Conservation (phyloP, 306 rosid species). For the Bauhinia variegata region DNA sequence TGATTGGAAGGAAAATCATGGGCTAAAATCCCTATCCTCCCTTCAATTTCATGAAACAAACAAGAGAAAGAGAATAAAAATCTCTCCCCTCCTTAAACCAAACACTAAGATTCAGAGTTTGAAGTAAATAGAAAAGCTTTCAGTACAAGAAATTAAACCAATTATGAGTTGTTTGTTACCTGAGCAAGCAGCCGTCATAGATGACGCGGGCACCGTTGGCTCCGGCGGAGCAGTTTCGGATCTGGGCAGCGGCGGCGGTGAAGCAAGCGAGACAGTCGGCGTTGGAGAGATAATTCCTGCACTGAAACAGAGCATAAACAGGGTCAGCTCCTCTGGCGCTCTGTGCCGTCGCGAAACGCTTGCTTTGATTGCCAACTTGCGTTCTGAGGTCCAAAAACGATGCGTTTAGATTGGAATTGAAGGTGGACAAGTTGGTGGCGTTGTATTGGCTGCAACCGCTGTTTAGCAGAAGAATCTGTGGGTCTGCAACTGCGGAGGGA, state of each 20-base stretch:
- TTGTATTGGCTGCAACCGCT: conserved; percentile 71
- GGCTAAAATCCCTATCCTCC: too few species aligned
- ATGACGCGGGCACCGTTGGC: conserved; percentile 75
- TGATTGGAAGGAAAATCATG: too few species aligned
- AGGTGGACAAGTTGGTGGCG: conserved; percentile 47
- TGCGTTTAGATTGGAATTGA: conserved; percentile 55
- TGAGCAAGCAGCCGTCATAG: conserved; percentile 77
- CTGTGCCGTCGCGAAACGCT: conserved; percentile 54
- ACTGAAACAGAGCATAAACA: conserved; percentile 64
- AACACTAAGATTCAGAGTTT: too few species aligned
- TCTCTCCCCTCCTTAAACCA: too few species aligned
- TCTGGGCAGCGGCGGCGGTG: conserved; percentile 43
- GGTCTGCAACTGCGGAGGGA: conserved; percentile 39
- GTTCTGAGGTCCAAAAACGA: conserved; percentile 43
- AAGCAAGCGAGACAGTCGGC: conserved; percentile 60
- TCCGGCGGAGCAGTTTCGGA: conserved; percentile 65
- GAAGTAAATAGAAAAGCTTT: too few species aligned
- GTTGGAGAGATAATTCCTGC: conserved; percentile 59
- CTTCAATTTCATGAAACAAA: too few species aligned
- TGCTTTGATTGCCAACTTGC: conserved; percentile 34
- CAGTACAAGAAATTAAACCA: background rate
- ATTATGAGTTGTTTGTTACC: conserved; percentile 48
- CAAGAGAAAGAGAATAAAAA: too few species aligned
- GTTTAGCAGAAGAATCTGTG: conserved; percentile 53
- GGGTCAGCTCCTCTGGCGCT: conserved; percentile 41